Conservation (phyloP, 2,329 filamentous ascomycete species). For the Hysterium pulicare region DNA sequence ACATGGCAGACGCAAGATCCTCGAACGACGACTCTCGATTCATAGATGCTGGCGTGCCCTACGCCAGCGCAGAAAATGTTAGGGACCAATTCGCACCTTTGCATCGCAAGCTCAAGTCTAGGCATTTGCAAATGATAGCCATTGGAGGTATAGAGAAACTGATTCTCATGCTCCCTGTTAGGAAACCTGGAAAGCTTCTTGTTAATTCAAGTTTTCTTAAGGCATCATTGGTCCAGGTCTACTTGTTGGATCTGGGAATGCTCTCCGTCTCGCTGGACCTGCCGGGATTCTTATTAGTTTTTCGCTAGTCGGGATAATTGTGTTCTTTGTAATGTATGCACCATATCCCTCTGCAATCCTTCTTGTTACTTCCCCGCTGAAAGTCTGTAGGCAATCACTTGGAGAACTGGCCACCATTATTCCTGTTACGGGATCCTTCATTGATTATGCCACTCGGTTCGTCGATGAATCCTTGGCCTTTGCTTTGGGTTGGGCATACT, state of each 20-base stretch:
- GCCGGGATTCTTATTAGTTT: conserved; percentile 16
- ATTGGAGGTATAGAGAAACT: conserved; percentile 18
- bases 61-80: not conserved
- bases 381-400: conserved; percentile 12
- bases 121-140: conserved; percentile 22
- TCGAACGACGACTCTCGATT: not conserved
- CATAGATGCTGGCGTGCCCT: not conserved
- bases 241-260: conserved; percentile 16
- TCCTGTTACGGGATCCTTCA: conserved; percentile 14
- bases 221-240: conserved; percentile 17
- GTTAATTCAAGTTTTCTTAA: too few species aligned
- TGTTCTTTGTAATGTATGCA: conserved; percentile 13
- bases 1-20: not conserved
- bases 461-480: conserved; percentile 14
- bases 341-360: not conserved
- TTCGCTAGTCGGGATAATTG: conserved; percentile 15
- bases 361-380: not conserved
- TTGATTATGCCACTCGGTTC: conserved; percentile 15
- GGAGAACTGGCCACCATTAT: conserved; percentile 16
- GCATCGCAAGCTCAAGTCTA: conserved; percentile 17
- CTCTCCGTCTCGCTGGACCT: conserved; percentile 13
- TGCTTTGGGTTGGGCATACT: conserved; percentile 19
- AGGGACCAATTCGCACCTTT: conserved; percentile 11
- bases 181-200: too few species aligned
- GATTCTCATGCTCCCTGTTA: too few species aligned